Evolutionary conservation across 2,329 filamentous ascomycete genomes (phyloP).

Genomic region (Exserohilum rostratum): DNA sequence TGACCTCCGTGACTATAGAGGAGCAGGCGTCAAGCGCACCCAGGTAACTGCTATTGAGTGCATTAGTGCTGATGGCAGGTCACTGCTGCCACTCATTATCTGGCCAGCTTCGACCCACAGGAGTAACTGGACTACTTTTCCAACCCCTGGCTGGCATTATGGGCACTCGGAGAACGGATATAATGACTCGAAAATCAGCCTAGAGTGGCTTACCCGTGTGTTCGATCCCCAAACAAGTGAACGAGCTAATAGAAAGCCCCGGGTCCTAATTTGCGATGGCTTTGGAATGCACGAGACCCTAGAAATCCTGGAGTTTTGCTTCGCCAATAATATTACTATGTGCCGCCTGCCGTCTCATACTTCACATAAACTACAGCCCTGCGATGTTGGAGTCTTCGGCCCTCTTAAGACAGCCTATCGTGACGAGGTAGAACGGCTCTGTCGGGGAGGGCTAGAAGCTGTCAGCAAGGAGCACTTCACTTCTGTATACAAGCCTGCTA

Average conservation of each 20-base stretch:
- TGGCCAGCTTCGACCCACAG: background rate
- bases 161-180: slow-evolving; percentile 16
- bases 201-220: slow-evolving; percentile 2
- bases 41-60: no score
- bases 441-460: slow-evolving; percentile 13
- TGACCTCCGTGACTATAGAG: no score
- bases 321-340: slow-evolving; percentile 37
- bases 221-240: background rate
- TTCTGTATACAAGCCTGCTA: slow-evolving; percentile 20
- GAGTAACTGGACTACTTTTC: no score
- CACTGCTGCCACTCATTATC: slow-evolving; percentile 5
- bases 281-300: slow-evolving; percentile 43
- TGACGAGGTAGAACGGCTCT: slow-evolving; percentile 10
- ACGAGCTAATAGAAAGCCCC: background rate
- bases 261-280: slow-evolving; percentile 12
- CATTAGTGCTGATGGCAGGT: background rate
- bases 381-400: slow-evolving; percentile 14
- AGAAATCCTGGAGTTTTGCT: slow-evolving; percentile 41
- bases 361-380: slow-evolving; percentile 5
- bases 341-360: background rate
- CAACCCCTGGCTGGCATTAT: no score
- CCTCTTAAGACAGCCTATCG: slow-evolving; percentile 15
- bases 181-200: slow-evolving; percentile 2
- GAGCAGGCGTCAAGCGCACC: no score
- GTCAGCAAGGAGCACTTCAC: slow-evolving; percentile 16